phyloP scores from a whole-genome alignment of 2,329 filamentous ascomycete genomes.

The Pseudogymnoascus sp. region DNA sequence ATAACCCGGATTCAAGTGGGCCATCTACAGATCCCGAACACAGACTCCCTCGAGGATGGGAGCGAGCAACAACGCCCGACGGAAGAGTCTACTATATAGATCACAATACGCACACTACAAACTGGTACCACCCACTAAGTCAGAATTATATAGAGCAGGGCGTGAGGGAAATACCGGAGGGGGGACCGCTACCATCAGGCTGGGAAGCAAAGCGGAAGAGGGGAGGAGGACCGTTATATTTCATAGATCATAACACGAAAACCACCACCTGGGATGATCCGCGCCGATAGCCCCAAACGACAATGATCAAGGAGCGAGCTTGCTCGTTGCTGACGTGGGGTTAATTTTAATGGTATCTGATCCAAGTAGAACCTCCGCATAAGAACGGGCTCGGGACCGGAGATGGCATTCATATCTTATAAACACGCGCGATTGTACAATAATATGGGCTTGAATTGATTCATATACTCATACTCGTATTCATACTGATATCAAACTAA shows the following conservation, averaged over 20 bases:
- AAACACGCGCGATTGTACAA: neutral
- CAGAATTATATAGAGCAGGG: neutral
- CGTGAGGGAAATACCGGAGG: conserved; percentile 57
- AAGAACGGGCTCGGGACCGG: neutral
- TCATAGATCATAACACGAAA: conserved; percentile 99
- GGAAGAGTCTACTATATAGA: conserved; percentile 90
- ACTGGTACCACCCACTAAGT: conserved; percentile 45
- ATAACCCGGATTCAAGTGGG: neutral
- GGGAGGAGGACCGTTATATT: conserved; percentile 95
- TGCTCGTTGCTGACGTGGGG: neutral
- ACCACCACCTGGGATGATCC: conserved; percentile 99
- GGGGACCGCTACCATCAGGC: conserved; percentile 87
- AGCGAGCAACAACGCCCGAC: conserved; percentile 85
- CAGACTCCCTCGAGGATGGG: conserved; percentile 87
- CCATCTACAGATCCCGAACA: conserved; percentile 28
- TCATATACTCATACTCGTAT: conserved; percentile 4
- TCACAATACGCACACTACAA: conserved; percentile 91
- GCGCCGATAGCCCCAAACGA: conserved; percentile 35
- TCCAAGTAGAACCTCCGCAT: conserved; percentile 3
- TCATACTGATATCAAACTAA: conserved; percentile 8
- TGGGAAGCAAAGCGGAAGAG: conserved; percentile 97
- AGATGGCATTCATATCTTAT: neutral
- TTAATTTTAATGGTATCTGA: neutral
- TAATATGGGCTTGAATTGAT: conserved; percentile 2
- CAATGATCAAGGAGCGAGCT: neutral